Base-by-base conservation (phyloP, 768 basidiomycete genomes). In the Dendrothele bispora region DNA sequence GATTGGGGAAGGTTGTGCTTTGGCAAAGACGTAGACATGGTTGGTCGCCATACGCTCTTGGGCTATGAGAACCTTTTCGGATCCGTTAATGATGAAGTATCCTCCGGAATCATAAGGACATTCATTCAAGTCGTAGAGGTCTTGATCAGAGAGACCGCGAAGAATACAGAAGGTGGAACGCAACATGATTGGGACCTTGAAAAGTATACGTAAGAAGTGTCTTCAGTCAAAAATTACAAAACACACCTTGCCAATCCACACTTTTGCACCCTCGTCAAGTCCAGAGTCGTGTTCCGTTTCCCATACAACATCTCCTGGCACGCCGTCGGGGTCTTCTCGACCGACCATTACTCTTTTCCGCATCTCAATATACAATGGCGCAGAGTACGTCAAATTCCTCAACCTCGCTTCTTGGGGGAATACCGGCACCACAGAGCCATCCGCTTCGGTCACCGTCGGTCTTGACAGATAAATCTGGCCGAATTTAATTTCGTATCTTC, bases 21-120 rank as follows among this genome's bases (percentile, higher is more conserved):
- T 99, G 43, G 95, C 93, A 61, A 99, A 99, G 43, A 98, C 94
- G 68, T 98, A 99, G 55, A 99, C 97, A 61, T 97, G 95, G 71
- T 99, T 99, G 20, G 93, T 95, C 8, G 97, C 95, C 95, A 98
- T 98, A 43, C 97, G 85, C 66, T 99, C 97, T 67, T 99, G 97
- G 2, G 97, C 97, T 66, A 99, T 99, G 52, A 99, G 77, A n/a
- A 99, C 97, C 68, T 99, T 99, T 66, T 99, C 97, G 2, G 97
- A 98, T 11, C 97, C 97, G 57, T 98, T 98, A 72, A 99, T 98
- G 62, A 99, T 92, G 66, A 99, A 99, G 66, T 99, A 99, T 40
- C 97, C 97, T 66, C 97, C 97, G 30, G 94, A 93, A 68, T 99
- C 97, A 61, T 95, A 95, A 5, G 95, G 95, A 63, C 97, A 99